A percentile compares a stretch with the other conserved stretches of the same genome.
Evolutionary conservation across 2,329 filamentous ascomycete genomes (phyloP).

Genomic region (Xylariales sp.): DNA sequence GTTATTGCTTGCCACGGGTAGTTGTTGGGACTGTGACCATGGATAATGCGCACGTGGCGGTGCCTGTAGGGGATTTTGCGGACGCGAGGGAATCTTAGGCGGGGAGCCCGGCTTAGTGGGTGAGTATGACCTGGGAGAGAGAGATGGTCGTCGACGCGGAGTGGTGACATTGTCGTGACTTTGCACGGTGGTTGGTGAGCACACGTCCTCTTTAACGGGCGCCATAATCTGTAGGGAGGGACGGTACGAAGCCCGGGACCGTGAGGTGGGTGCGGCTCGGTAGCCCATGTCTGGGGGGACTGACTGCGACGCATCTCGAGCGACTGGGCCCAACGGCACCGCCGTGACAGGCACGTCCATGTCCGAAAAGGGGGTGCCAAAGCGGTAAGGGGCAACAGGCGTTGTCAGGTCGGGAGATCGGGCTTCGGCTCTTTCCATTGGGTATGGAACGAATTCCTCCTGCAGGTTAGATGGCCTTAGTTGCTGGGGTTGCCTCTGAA

Average conservation of each 20-base stretch:
- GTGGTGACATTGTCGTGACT: slow-evolving; percentile 44
- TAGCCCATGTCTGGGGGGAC: slow-evolving; percentile 95
- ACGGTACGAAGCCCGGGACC: slow-evolving; percentile 68
- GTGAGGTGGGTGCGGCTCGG: slow-evolving; percentile 56
- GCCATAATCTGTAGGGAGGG: slow-evolving; percentile 77
- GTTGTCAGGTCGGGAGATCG: slow-evolving; percentile 69
- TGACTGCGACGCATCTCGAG: slow-evolving; percentile 85
- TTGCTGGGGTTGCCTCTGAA: slow-evolving; percentile 41
- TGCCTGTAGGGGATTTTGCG: slow-evolving; percentile 57
- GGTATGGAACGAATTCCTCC: slow-evolving; percentile 59
- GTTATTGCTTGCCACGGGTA: slow-evolving; percentile 41
- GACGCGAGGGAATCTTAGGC: slow-evolving; percentile 51
- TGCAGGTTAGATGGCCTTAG: slow-evolving; percentile 45
- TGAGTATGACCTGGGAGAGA: slow-evolving; percentile 49
- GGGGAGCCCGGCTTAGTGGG: slow-evolving; percentile 42
- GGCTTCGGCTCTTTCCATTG: slow-evolving; percentile 63
- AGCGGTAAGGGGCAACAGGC: slow-evolving; percentile 73
- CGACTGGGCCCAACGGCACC: slow-evolving; percentile 75
- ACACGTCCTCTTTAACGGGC: slow-evolving; percentile 72
- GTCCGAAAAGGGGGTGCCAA: slow-evolving; percentile 89
- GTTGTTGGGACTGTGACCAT: slow-evolving; percentile 61
- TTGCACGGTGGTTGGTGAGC: slow-evolving; percentile 53
- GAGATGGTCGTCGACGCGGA: slow-evolving; percentile 52
- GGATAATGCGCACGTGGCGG: slow-evolving; percentile 67
- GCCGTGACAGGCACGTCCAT: slow-evolving; percentile 87